Evolutionary conservation across 2,329 filamentous ascomycete species (phyloP).

Genomic region (Curvularia sp.): DNA sequence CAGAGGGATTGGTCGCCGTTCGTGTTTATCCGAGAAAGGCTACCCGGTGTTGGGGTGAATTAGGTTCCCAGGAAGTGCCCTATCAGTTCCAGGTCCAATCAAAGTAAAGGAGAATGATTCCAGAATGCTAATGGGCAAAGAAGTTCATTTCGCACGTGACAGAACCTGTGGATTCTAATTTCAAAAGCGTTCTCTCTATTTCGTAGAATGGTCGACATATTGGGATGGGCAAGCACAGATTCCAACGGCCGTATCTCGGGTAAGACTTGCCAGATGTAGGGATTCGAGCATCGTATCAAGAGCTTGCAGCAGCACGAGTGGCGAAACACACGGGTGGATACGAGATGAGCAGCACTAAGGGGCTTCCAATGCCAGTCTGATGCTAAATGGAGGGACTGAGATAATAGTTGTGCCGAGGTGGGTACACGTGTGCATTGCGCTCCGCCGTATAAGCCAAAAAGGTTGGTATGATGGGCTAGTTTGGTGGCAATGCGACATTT

Average conservation of each 20-base stretch:
- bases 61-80: not conserved
- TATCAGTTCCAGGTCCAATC: not conserved
- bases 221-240: not conserved
- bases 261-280: not conserved
- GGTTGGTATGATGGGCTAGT: not conserved
- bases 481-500: not conserved
- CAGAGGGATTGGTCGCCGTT: not conserved
- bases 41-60: not conserved
- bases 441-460: not conserved
- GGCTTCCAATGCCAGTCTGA: not conserved
- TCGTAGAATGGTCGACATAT: not conserved
- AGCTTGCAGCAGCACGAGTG: not conserved
- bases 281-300: not conserved
- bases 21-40: not conserved
- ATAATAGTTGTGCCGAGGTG: not conserved
- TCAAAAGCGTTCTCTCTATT: not conserved
- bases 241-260: constrained; percentile 4
- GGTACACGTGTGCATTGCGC: not conserved
- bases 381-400: not conserved
- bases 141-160: not conserved
- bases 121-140: not conserved
- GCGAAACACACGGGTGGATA: not conserved
- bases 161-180: not conserved
- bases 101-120: not conserved
- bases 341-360: not conserved